phyloP scores from a whole-genome alignment of 1,139 yeast genomes.

The Pichia sp. region DNA sequence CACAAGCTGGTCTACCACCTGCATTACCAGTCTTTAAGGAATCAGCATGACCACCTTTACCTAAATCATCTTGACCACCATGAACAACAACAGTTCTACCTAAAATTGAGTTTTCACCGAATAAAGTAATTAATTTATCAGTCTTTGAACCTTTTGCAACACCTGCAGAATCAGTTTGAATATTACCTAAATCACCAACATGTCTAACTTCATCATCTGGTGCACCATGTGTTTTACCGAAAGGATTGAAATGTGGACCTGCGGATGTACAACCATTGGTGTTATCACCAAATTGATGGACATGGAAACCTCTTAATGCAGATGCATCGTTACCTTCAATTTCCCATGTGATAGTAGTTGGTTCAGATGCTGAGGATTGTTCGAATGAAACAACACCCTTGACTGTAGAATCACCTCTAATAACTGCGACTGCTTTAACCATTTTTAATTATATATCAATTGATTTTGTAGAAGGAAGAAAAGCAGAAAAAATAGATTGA shows the following conservation, averaged over 20 bases:
- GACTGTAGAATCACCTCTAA: slow-evolving; percentile 91
- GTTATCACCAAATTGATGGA: slow-evolving; percentile 97
- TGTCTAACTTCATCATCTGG: slow-evolving; percentile 88
- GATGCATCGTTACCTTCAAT: slow-evolving; percentile 82
- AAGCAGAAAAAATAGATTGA: neutral
- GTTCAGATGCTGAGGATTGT: slow-evolving; percentile 70
- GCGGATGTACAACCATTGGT: slow-evolving; percentile 99
- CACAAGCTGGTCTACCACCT: slow-evolving; percentile 98
- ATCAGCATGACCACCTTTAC: slow-evolving; percentile 92
- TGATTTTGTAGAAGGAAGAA: neutral
- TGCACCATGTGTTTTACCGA: slow-evolving; percentile 85
- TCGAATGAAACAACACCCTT: slow-evolving; percentile 81
- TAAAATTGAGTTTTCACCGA: slow-evolving; percentile 78
- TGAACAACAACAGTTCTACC: slow-evolving; percentile 98
- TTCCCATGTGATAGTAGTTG: slow-evolving; percentile 83
- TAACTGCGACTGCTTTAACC: slow-evolving; percentile 66
- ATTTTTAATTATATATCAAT: neutral
- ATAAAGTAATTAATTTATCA: slow-evolving; percentile 68
- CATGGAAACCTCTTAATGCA: slow-evolving; percentile 93
- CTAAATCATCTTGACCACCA: slow-evolving; percentile 91
- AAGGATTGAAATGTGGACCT: slow-evolving; percentile 98
- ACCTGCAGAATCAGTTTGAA: slow-evolving; percentile 79
- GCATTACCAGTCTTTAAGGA: slow-evolving; percentile 97
- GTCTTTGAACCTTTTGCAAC: slow-evolving; percentile 83
- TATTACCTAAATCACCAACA: slow-evolving; percentile 96